Percentiles rank a stretch among this genome's conserved stretches.
Evolutionary conservation across 169 alveolate species (phyloP).

Genomic region (Cystoisospora suis): DNA sequence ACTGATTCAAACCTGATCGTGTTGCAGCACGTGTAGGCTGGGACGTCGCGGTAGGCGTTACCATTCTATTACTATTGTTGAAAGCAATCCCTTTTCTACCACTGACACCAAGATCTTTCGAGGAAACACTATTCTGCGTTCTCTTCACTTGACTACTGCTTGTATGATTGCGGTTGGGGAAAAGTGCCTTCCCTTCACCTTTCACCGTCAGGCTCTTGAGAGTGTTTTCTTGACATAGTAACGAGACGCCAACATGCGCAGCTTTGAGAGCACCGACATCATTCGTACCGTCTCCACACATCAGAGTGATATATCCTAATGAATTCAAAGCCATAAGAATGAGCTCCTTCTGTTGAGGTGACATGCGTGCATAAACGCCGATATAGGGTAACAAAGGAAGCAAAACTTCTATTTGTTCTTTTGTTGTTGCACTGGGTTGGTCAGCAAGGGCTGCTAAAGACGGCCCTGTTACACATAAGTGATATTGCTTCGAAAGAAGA

Average conservation of each 20-base stretch:
- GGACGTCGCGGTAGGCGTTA: no score
- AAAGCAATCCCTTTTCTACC: no score
- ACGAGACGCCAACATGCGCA: slow-evolving; percentile 97
- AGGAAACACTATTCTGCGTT: no score
- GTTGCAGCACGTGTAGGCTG: no score
- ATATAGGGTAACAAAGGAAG: slow-evolving; percentile 68
- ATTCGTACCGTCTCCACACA: slow-evolving; percentile 99
- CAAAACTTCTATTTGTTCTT: slow-evolving; percentile 29
- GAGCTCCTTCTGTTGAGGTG: slow-evolving; percentile 94
- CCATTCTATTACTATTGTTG: no score
- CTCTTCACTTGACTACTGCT: no score
- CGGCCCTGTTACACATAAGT: slow-evolving; percentile 34
- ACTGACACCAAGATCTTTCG: no score
- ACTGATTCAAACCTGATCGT: no score
- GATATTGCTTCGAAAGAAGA: no score
- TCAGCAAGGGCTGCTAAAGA: neutral
- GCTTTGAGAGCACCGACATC: slow-evolving; percentile 99
- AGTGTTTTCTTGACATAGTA: slow-evolving; percentile 74
- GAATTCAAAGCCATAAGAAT: slow-evolving; percentile 76
- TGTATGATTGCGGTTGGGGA: no score
- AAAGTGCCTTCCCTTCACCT: no score
- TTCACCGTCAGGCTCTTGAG: no score
- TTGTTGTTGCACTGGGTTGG: slow-evolving; percentile 2
- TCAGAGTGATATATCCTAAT: slow-evolving; percentile 87
- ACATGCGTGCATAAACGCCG: slow-evolving; percentile 93